Base-by-base conservation (phyloP, 2,329 filamentous ascomycete species). In the Berkeleyomyces basicola region DNA sequence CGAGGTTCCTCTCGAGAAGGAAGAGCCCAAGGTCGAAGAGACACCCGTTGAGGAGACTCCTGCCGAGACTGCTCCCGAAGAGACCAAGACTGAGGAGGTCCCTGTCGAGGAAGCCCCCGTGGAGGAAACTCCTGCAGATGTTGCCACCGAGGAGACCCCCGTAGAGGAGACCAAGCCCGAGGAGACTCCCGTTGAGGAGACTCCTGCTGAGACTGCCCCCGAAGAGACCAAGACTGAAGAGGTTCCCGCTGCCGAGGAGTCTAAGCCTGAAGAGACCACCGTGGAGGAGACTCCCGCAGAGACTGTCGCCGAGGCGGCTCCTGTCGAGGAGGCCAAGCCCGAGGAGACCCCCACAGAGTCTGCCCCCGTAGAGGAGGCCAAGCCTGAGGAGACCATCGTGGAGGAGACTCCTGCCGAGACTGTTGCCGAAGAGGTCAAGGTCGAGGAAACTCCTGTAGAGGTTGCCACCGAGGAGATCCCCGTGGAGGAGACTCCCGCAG, bases 231-330 rank as follows among this genome's bases (percentile, higher is more conserved):
- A 46, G n/a, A 55, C 58, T 11, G 58, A 60, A 4, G 62, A 63
- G 43, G 31, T 86, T 42, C 83, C 84, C 36, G 83, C 83, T 63
- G 77, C 81, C 23, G 76, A 77, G 64, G 85, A 90, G 59, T 80
- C 95, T 69, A 82, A 84, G 69, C 80, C 88, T 33, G 91, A 96
- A 72, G 81, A 89, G 72, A 88, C 84, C 67, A 91, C 88, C 0
- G 96, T 96, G 73, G 86, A 93, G 72, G 88, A 88, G 73, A 23
- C 23, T 23, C 23, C 23, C 23, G 23, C 23, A 23, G 23, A 23
- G 23, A 84, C 84, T 67, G 86, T 86, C 69, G 80, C 83, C 63
- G 73, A 84, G 49, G 77, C 79, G 59, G 79, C 79, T 67, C 46
- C 58, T 36, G 63, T 51, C 16, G 74, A n/a, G n/a, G n/a, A n/a